These are phyloP conservation scores for Knufia petricola DNA, from an alignment of 2,329 filamentous ascomycete genomes.

Conservation along the genomic window DNA sequence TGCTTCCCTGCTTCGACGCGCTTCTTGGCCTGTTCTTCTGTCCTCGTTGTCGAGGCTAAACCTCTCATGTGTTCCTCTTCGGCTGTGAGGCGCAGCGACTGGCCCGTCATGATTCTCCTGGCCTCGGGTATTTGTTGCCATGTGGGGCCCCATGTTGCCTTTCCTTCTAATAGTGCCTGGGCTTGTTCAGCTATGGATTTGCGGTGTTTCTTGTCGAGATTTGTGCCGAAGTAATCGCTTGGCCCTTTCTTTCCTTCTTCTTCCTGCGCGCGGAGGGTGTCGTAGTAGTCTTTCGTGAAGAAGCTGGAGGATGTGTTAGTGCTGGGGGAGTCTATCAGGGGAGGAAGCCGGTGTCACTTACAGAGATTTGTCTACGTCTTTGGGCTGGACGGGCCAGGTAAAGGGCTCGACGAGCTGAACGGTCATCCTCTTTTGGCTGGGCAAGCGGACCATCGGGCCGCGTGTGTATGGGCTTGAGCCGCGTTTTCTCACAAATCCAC, in stretches of 20 bases:
- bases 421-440: constrained; percentile 81
- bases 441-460: constrained; percentile 58
- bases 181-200: constrained; percentile 50
- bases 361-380: constrained; percentile 41
- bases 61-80: not conserved
- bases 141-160: constrained; percentile 50
- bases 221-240: constrained; percentile 29
- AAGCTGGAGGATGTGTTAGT: not conserved
- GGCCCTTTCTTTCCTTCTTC: constrained; percentile 30
- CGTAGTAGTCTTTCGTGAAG: constrained; percentile 40
- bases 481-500: constrained; percentile 44
- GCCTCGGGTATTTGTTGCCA: constrained; percentile 32
- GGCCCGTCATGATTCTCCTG: not conserved
- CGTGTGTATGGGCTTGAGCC: constrained; percentile 29
- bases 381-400: constrained; percentile 67
- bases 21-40: no score
- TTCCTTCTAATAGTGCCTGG: constrained; percentile 50
- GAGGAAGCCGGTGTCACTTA: constrained; percentile 32
- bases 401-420: constrained; percentile 83
- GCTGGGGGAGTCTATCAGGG: not conserved
- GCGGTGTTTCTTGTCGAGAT: constrained; percentile 34
- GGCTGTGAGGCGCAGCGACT: not conserved
- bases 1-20: no score
- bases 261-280: constrained; percentile 41
- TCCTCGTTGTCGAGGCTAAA: not conserved